phyloP scores from a whole-genome alignment of 148 eudicot genomes.

The Arbutus unedo region DNA sequence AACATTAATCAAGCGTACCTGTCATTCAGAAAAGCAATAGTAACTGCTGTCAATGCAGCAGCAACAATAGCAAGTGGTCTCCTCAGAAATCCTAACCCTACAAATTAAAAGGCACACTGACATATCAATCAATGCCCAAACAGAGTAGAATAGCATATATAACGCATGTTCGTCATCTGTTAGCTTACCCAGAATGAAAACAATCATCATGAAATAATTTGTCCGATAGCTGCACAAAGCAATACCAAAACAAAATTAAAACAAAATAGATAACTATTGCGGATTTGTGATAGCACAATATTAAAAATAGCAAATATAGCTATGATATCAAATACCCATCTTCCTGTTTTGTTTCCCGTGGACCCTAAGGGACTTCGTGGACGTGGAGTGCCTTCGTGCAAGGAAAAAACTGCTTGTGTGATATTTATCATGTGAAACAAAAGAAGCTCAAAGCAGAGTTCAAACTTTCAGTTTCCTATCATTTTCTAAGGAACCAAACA shows the following conservation, averaged over 20 bases:
- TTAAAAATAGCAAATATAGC: not conserved
- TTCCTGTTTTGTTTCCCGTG: not conserved
- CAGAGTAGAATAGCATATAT: not conserved
- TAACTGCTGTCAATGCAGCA: conserved; percentile 73
- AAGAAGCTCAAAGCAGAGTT: too few relatives aligned
- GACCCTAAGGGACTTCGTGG: not conserved
- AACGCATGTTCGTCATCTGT: conserved; percentile 1
- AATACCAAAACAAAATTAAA: conserved; percentile 9
- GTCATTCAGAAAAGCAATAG: conserved; percentile 84
- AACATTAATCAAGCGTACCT: conserved; percentile 43
- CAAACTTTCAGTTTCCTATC: too few relatives aligned
- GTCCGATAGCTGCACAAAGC: conserved; percentile 77
- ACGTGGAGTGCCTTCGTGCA: too few relatives aligned
- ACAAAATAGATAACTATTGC: not conserved
- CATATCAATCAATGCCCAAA: not conserved
- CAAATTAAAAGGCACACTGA: conserved; percentile 12
- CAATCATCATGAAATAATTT: conserved; percentile 84
- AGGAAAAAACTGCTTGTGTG: too few relatives aligned
- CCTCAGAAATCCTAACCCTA: conserved; percentile 86
- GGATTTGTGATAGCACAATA: too few relatives aligned
- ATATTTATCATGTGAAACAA: too few relatives aligned
- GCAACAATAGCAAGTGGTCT: conserved; percentile 89
- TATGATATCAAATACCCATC: not conserved
- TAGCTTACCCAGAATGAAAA: conserved; percentile 76
- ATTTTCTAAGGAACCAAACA: too few relatives aligned